Evolutionary conservation across 495 filamentous ascomycete genomes (phyloP), one percentile per base, ranked within the genome.

Genomic region (Collariella sp.): DNA sequence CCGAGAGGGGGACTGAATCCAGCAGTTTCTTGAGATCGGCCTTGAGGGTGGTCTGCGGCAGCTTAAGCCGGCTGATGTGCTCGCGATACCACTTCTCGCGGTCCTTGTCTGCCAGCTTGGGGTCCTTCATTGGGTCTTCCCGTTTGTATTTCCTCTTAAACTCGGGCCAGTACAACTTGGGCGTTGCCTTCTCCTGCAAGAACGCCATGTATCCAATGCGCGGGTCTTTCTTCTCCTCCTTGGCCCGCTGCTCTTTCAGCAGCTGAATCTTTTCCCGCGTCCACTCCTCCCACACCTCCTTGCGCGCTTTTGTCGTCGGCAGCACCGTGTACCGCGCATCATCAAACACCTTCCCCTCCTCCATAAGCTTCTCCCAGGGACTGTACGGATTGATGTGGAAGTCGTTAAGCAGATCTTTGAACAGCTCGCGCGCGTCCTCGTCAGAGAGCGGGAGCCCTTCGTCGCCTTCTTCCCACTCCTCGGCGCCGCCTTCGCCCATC

Each of bases 151-250:
- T 97, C 29, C 91, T 78, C 57, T 88, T 88, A 67, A 98, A 98
- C 64, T 98, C 93, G 0, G 87, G 83, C 93, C 93, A 98, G 69
- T 94, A 98, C 11, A 97, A 73, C 70, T 96, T 96, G 1, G 87
- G 84, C 0, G 84, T 91, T 1, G 89, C 89, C 52, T 85, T 74
- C 55, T 85, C 81, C 52, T 90, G 81, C 19, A 98, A 73, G 58
- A 98, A 89, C 0, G 79, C 80, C 55, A 96, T 70, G 66, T 90
- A 98, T 23, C 86, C 81, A 54, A 96, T 88, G 20, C 80, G 76
- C 7, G 93, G 94, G 59, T 98, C 89, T 49, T 82, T 80, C 72
- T 89, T 91, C 64, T 87, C 86, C 57, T 88, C 79, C 43, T 83
- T 85, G 52, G 82, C 83, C 40, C 87, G 85, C 61, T 79, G 79